Evolutionary conservation across 169 alveolate genomes (phyloP).

Genomic region (Babesia sp.): DNA sequence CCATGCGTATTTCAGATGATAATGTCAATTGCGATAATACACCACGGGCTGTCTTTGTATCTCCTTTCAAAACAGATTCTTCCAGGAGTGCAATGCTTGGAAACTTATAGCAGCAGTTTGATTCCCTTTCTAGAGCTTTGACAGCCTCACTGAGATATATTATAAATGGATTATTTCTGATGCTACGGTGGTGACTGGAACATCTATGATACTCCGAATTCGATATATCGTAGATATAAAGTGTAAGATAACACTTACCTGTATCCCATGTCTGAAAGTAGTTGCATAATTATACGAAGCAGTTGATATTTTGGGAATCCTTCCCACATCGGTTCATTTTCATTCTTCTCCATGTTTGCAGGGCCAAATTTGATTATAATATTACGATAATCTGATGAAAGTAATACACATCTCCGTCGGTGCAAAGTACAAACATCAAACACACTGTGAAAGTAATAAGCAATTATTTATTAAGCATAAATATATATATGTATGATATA

Average conservation of each 20-base stretch:
- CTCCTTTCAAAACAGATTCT: slow-evolving; percentile 59
- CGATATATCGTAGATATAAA: not conserved
- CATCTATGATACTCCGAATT: not conserved
- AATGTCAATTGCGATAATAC: slow-evolving; percentile 52
- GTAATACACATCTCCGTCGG: too few species aligned
- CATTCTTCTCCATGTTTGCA: not conserved
- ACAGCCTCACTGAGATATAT: slow-evolving; percentile 41
- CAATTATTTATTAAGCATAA: too few species aligned
- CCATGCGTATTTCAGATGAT: slow-evolving; percentile 55
- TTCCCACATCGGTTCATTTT: slow-evolving; percentile 34
- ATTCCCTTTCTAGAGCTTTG: slow-evolving; percentile 69
- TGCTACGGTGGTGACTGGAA: not conserved
- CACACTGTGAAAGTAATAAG: not conserved
- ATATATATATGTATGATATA: too few species aligned
- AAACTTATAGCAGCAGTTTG: slow-evolving; percentile 59
- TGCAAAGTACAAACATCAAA: too few species aligned
- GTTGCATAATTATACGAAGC: slow-evolving; percentile 59
- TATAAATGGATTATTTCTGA: not conserved
- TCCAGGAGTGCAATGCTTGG: slow-evolving; percentile 60
- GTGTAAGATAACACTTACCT: slow-evolving; percentile 14
- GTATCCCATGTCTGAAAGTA: slow-evolving; percentile 62
- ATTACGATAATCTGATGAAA: too few species aligned
- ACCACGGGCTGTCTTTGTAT: slow-evolving; percentile 62
- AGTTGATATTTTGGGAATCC: slow-evolving; percentile 61
- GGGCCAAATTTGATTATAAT: too few species aligned